phyloP scores from a whole-genome alignment of 2,329 filamentous ascomycete species.

The Fulvia fulva region DNA sequence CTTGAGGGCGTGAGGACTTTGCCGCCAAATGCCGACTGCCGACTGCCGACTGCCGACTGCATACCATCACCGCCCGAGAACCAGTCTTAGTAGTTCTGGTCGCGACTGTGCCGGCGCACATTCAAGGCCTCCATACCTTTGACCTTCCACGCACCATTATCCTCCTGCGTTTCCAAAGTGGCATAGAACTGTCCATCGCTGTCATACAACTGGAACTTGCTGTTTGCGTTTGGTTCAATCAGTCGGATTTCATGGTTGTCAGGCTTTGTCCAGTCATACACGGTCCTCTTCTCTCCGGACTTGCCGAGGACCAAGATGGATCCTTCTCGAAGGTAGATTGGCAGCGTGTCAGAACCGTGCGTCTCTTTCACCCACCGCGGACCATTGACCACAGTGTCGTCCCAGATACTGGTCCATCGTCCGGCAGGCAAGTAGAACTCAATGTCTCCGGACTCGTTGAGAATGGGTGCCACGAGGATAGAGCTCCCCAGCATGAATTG shows the following conservation, averaged over 20 bases:
- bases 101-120: slow-evolving; percentile 5
- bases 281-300: slow-evolving; percentile 33
- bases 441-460: slow-evolving; percentile 58
- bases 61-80: background rate
- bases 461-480: slow-evolving; percentile 62
- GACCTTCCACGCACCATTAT: slow-evolving; percentile 35
- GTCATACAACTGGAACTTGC: slow-evolving; percentile 36
- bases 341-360: slow-evolving; percentile 38
- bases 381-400: slow-evolving; percentile 39
- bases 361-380: slow-evolving; percentile 44
- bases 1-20: background rate
- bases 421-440: slow-evolving; percentile 62
- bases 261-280: slow-evolving; percentile 38
- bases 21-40: background rate
- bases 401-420: slow-evolving; percentile 50
- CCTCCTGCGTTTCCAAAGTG: slow-evolving; percentile 28
- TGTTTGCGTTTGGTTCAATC: slow-evolving; percentile 36
- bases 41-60: too few species aligned
- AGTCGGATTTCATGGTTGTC: slow-evolving; percentile 36
- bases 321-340: slow-evolving; percentile 41
- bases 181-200: slow-evolving; percentile 31
- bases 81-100: slow-evolving; percentile 11
- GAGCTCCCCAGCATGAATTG: slow-evolving; percentile 70
- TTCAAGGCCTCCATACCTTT: slow-evolving; percentile 9
- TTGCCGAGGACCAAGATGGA: slow-evolving; percentile 40